A percentile compares a stretch with the other conserved stretches of the same genome.
Evolutionary conservation across 768 basidiomycete species (phyloP).

Genomic region (Psilocybe cubensis): DNA sequence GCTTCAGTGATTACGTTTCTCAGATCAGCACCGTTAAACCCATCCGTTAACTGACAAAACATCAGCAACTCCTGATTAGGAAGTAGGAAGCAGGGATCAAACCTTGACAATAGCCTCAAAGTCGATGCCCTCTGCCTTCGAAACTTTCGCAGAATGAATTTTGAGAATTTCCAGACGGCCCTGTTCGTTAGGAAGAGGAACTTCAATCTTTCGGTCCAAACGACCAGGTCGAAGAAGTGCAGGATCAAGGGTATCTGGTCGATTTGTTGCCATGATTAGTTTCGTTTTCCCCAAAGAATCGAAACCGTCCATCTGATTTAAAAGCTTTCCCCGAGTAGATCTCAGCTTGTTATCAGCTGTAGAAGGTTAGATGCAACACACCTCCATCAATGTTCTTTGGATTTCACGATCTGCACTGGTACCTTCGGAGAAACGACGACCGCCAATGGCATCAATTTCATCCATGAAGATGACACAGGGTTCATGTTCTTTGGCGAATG

Average conservation of each 20-base stretch:
- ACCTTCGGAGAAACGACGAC: constrained; percentile 85
- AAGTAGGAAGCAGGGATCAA: constrained; percentile 13
- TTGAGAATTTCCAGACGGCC: constrained; percentile 96
- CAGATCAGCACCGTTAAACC: constrained; percentile 96
- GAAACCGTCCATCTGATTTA: constrained; percentile 99
- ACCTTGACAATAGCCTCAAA: constrained; percentile 98
- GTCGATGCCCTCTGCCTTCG: constrained; percentile 95
- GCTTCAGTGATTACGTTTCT: constrained; percentile 95
- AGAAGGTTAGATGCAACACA: constrained; percentile 21
- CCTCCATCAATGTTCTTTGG: constrained; percentile 97
- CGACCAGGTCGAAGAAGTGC: constrained; percentile 95
- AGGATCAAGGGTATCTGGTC: constrained; percentile 97
- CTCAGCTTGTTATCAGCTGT: background rate
- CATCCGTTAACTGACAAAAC: constrained; percentile 70
- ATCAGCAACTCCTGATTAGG: constrained; percentile 1
- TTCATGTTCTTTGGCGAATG: constrained; percentile 96
- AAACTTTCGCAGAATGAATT: constrained; percentile 93
- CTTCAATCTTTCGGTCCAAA: constrained; percentile 96
- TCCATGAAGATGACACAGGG: constrained; percentile 99
- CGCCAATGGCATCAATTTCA: constrained; percentile 97
- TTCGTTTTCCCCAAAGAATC: constrained; percentile 95
- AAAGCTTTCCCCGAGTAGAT: constrained; percentile 56
- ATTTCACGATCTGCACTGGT: constrained; percentile 99
- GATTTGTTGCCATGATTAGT: constrained; percentile 99
- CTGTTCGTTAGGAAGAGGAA: constrained; percentile 97